These are phyloP conservation scores for Aspergillus cejpii DNA, from an alignment of 2,329 filamentous ascomycete genomes.

Conservation along the genomic window DNA sequence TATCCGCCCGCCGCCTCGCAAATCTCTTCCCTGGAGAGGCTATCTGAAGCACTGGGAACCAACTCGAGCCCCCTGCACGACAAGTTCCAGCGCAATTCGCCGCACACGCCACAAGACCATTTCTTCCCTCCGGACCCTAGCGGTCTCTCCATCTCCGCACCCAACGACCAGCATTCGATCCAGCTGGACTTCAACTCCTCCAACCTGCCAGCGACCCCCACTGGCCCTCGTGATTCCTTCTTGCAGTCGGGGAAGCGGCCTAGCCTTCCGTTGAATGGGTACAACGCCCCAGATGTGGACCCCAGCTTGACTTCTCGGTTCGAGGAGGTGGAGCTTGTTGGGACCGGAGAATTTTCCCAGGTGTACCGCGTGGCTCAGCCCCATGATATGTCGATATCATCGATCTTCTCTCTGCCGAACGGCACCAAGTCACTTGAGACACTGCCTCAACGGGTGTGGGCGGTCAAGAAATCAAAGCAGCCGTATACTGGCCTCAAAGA, in stretches of 20 bases:
- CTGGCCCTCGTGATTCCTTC: slow-evolving; percentile 55
- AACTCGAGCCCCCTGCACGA: slow-evolving; percentile 53
- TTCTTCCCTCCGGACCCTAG: slow-evolving; percentile 73
- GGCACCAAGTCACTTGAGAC: slow-evolving; percentile 50
- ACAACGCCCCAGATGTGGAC: slow-evolving; percentile 68
- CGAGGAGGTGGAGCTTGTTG: slow-evolving; percentile 69
- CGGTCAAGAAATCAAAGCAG: slow-evolving; percentile 87
- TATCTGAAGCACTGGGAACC: slow-evolving; percentile 28
- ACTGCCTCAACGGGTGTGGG: slow-evolving; percentile 61
- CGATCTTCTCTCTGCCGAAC: slow-evolving; percentile 42
- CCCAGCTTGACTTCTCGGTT: slow-evolving; percentile 68
- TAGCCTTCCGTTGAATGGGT: slow-evolving; percentile 62
- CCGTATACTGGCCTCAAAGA: slow-evolving; percentile 72
- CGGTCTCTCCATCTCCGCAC: slow-evolving; percentile 70
- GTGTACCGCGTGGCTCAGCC: slow-evolving; percentile 69
- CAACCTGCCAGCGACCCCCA: slow-evolving; percentile 73
- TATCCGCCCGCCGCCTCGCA: slow-evolving; percentile 31
- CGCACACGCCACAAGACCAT: slow-evolving; percentile 71
- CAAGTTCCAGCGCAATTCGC: slow-evolving; percentile 52
- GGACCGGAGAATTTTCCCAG: slow-evolving; percentile 85
- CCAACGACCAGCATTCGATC: slow-evolving; percentile 38
- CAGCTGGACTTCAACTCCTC: slow-evolving; percentile 39
- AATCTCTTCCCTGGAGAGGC: slow-evolving; percentile 30
- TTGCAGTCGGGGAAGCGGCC: slow-evolving; percentile 55
- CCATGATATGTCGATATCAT: slow-evolving; percentile 31